Evolutionary conservation across 2,329 filamentous ascomycete species (phyloP).

Genomic region (Achaetomium macrosporum): DNA sequence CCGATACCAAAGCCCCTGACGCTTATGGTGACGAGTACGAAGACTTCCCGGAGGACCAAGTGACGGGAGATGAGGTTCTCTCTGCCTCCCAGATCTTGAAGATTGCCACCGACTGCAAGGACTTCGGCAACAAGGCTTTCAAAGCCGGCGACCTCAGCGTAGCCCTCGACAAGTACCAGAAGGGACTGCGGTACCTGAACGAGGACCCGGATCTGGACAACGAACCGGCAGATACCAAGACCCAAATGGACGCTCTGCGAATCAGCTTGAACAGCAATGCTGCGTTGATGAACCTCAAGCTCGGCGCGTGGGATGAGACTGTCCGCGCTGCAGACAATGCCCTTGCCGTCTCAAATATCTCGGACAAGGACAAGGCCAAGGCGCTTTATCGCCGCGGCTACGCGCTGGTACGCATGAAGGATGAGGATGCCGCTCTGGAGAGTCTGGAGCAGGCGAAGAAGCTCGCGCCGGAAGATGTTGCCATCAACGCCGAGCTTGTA

Average conservation of each 20-base stretch:
- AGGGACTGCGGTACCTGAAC: constrained; percentile 82
- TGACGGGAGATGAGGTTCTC: constrained; percentile 45
- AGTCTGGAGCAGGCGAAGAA: constrained; percentile 71
- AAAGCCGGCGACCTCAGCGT: constrained; percentile 66
- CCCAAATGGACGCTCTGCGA: constrained; percentile 65
- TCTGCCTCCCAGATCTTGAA: constrained; percentile 64
- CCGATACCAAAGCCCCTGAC: constrained; percentile 62
- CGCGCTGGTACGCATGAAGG: constrained; percentile 70
- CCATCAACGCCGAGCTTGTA: constrained; percentile 67
- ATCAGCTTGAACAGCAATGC: constrained; percentile 86
- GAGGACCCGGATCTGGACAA: constrained; percentile 72
- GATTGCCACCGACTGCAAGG: constrained; percentile 82
- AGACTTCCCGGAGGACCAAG: constrained; percentile 87
- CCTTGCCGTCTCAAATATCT: constrained; percentile 58
- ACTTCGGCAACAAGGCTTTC: constrained; percentile 87
- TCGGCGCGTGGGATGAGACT: constrained; percentile 64
- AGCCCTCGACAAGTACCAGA: constrained; percentile 88
- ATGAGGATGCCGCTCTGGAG: constrained; percentile 73
- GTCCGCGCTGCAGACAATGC: constrained; percentile 66
- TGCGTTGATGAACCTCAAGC: constrained; percentile 79
- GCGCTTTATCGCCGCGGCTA: constrained; percentile 77
- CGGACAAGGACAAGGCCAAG: constrained; percentile 79
- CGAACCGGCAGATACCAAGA: constrained; percentile 62
- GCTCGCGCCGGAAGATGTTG: constrained; percentile 68
- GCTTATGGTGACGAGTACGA: constrained; percentile 85